Conservation (phyloP, 306 rosid genomes). For the Vigna reflexopilosa region DNA sequence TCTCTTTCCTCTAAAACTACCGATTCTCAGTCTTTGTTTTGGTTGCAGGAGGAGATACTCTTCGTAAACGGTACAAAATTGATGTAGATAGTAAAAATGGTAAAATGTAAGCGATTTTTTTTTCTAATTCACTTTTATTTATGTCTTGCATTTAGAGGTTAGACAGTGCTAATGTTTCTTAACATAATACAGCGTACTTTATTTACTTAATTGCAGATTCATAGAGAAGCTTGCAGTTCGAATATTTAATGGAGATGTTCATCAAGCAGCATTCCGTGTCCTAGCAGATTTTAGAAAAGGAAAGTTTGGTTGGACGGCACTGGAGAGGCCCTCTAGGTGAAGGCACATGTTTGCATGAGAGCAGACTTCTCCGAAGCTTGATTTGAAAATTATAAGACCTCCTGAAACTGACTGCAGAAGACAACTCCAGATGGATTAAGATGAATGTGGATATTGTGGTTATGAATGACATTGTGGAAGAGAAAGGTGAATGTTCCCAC, state of each 20-base stretch:
- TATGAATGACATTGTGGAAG: constrained; percentile 36
- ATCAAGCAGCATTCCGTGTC: constrained; percentile 86
- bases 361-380: constrained; percentile 16
- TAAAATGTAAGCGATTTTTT: constrained; percentile 58
- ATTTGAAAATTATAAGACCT: neutral
- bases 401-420: constrained; percentile 24
- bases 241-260: constrained; percentile 74
- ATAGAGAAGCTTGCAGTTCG: constrained; percentile 77
- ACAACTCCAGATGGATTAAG: neutral
- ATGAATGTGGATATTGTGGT: constrained; percentile 18
- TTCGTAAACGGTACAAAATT: constrained; percentile 79
- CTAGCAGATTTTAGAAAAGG: constrained; percentile 92
- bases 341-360: constrained; percentile 26
- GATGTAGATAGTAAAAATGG: constrained; percentile 69
- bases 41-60: constrained; percentile 64
- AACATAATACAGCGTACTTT: neutral
- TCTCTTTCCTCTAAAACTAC: neutral
- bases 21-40: constrained; percentile 12
- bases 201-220: constrained; percentile 60
- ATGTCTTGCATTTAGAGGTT: constrained; percentile 21
- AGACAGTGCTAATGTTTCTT: neutral
- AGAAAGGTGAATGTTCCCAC: constrained; percentile 23
- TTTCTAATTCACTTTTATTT: neutral
- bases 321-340: constrained; percentile 89
- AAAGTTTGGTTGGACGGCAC: constrained; percentile 84